A percentile compares a stretch with the other conserved stretches of the same genome.
Evolutionary conservation across 208 protist genomes (phyloP).

Genomic region (Porcisia hertigi): DNA sequence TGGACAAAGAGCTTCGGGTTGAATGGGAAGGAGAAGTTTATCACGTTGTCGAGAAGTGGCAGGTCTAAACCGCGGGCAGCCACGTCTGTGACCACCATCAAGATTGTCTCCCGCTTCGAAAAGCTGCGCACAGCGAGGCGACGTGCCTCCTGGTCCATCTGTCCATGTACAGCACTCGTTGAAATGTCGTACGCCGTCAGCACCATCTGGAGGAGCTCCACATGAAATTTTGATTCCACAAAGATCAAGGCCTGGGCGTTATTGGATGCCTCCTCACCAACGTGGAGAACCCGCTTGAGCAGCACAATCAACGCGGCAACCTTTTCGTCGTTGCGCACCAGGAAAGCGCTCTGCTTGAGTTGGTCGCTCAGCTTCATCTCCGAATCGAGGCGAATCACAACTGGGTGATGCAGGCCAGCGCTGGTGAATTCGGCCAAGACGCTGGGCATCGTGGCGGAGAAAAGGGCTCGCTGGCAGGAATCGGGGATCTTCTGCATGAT

Average conservation of each 20-base stretch:
- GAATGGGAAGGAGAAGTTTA: constrained; percentile 99
- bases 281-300: constrained; percentile 84
- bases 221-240: constrained; percentile 96
- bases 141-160: constrained; percentile 97
- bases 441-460: constrained; percentile 98
- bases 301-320: constrained; percentile 93
- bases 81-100: constrained; percentile 99
- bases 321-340: constrained; percentile 96
- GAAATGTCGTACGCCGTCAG: constrained; percentile 81
- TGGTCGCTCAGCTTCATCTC: constrained; percentile 97
- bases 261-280: constrained; percentile 42
- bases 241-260: constrained; percentile 97
- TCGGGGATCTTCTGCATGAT: constrained; percentile 96
- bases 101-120: constrained; percentile 68
- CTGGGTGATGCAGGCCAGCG: constrained; percentile 95
- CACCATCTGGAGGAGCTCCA: constrained; percentile 96
- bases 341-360: constrained; percentile 94
- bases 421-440: constrained; percentile 98
- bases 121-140: constrained; percentile 96
- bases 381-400: constrained; percentile 97
- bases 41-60: constrained; percentile 98
- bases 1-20: constrained; percentile 98
- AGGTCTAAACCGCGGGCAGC: constrained; percentile 99
- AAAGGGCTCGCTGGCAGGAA: constrained; percentile 95
- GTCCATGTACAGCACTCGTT: constrained; percentile 93